phyloP scores from a whole-genome alignment of 1,284 basidiomycete genomes.

The Thecaphora frezii region DNA sequence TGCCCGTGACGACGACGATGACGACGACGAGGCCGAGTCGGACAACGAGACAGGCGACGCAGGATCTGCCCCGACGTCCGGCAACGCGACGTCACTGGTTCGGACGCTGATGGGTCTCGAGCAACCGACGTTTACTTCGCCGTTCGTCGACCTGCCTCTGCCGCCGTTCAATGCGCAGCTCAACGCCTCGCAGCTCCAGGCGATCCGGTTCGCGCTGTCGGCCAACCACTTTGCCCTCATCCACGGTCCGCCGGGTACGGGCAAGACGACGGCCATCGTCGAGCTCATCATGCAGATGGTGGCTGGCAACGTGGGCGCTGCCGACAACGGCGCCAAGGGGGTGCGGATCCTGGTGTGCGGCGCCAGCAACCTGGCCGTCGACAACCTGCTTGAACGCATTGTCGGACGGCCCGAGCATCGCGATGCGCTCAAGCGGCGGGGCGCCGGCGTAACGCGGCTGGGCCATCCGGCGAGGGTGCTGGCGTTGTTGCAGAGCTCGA shows the following conservation, averaged over 20 bases:
- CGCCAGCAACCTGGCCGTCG: conserved; percentile 84
- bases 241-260: conserved; percentile 83
- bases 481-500: conserved; percentile 72
- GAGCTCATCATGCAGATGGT: conserved; percentile 56
- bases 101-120: conserved; percentile 29
- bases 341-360: conserved; percentile 77
- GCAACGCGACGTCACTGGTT: conserved; percentile 41
- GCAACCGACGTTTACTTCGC: conserved; percentile 31
- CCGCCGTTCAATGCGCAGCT: conserved; percentile 74
- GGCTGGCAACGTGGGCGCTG: conserved; percentile 23
- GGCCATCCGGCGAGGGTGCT: conserved; percentile 84
- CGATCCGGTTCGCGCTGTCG: conserved; percentile 74
- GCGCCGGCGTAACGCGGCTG: conserved; percentile 40
- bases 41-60: conserved; percentile 17
- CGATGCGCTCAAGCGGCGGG: conserved; percentile 31
- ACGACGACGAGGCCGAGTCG: conserved; percentile 1
- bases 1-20: not conserved
- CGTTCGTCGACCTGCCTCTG: conserved; percentile 12
- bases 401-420: conserved; percentile 25
- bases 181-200: conserved; percentile 80
- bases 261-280: conserved; percentile 62
- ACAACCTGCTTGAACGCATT: conserved; percentile 59
- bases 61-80: conserved; percentile 5
- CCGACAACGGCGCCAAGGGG: conserved; percentile 21
- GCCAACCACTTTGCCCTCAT: conserved; percentile 80